A percentile compares a stretch with the other conserved stretches of the same genome.
These are phyloP conservation scores for Gryganskiella cystojenkinii DNA, from an alignment of 192 early-diverging fungal genomes.

Conservation along the genomic window DNA sequence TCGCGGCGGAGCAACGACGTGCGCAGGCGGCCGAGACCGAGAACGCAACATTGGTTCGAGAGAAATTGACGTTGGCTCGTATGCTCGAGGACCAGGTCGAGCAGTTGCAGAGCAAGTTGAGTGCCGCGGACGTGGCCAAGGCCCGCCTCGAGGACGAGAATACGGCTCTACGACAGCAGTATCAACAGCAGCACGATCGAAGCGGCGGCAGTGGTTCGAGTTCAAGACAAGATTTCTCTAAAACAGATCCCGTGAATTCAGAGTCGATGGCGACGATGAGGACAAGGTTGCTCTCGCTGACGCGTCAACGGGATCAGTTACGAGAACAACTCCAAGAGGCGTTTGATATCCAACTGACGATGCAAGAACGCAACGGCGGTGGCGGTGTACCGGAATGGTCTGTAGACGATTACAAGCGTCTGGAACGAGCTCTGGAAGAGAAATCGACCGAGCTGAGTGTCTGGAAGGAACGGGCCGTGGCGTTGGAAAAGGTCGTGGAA, in stretches of 20 bases:
- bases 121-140: conserved; percentile 39
- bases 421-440: conserved; percentile 45
- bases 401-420: conserved; percentile 39
- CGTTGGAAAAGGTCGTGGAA: conserved; percentile 48
- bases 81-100: conserved; percentile 49
- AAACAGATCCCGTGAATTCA: neutral
- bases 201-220: neutral
- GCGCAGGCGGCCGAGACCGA: conserved; percentile 39
- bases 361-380: conserved; percentile 29
- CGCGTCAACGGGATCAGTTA: conserved; percentile 41
- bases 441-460: conserved; percentile 33
- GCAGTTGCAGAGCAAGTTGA: conserved; percentile 44
- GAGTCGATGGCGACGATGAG: conserved; percentile 47
- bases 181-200: conserved; percentile 19
- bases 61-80: conserved; percentile 41
- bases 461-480: conserved; percentile 49
- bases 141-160: conserved; percentile 46
- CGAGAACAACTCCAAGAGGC: conserved; percentile 49
- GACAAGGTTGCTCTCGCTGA: conserved; percentile 39
- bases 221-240: neutral
- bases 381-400: conserved; percentile 41
- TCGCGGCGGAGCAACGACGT: conserved; percentile 44
- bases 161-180: conserved; percentile 20
- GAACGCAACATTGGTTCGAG: conserved; percentile 37
- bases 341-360: conserved; percentile 43